A percentile compares a stretch with the other conserved stretches of the same genome.
These are phyloP conservation scores for Candida easanensis DNA, from an alignment of 805 yeast species.

Conservation along the genomic window DNA sequence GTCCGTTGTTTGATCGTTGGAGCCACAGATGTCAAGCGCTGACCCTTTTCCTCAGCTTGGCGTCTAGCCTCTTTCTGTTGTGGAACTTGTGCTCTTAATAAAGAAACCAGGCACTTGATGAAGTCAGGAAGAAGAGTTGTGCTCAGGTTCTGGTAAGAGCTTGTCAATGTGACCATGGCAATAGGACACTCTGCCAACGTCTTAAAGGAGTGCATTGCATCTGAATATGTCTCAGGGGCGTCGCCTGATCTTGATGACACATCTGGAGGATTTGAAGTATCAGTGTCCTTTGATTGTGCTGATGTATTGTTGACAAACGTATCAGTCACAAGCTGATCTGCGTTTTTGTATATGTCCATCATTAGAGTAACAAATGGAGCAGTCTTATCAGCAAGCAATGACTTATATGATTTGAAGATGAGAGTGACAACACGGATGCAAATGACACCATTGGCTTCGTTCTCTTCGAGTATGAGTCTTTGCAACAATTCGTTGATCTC, in stretches of 20 bases:
- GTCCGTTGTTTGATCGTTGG: slow-evolving; percentile 72
- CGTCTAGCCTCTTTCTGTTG: slow-evolving; percentile 71
- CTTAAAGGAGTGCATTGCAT: slow-evolving; percentile 81
- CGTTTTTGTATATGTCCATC: slow-evolving; percentile 71
- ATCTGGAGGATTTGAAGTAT: slow-evolving; percentile 39
- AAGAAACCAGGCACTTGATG: slow-evolving; percentile 75
- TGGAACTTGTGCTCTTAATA: slow-evolving; percentile 75
- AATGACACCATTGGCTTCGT: slow-evolving; percentile 92
- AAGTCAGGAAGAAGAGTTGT: slow-evolving; percentile 69
- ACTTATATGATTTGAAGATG: slow-evolving; percentile 81
- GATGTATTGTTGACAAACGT: slow-evolving; percentile 47
- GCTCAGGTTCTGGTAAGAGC: slow-evolving; percentile 78
- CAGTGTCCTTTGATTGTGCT: slow-evolving; percentile 30
- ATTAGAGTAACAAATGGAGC: slow-evolving; percentile 77
- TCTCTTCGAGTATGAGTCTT: slow-evolving; percentile 64
- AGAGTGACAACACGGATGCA: slow-evolving; percentile 86
- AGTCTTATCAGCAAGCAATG: slow-evolving; percentile 63
- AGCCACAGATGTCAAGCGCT: slow-evolving; percentile 66
- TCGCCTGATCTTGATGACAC: slow-evolving; percentile 29
- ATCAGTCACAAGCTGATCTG: slow-evolving; percentile 70
- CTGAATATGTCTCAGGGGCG: slow-evolving; percentile 51
- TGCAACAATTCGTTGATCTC: slow-evolving; percentile 59
- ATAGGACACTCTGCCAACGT: slow-evolving; percentile 96
- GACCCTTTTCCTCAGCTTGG: slow-evolving; percentile 52
- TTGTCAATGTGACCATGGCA: slow-evolving; percentile 87